Percentiles rank a stretch among this genome's conserved stretches.
These are phyloP conservation scores for Cryptococcus sp. DNA, from an alignment of 1,284 basidiomycete genomes.

Conservation along the genomic window DNA sequence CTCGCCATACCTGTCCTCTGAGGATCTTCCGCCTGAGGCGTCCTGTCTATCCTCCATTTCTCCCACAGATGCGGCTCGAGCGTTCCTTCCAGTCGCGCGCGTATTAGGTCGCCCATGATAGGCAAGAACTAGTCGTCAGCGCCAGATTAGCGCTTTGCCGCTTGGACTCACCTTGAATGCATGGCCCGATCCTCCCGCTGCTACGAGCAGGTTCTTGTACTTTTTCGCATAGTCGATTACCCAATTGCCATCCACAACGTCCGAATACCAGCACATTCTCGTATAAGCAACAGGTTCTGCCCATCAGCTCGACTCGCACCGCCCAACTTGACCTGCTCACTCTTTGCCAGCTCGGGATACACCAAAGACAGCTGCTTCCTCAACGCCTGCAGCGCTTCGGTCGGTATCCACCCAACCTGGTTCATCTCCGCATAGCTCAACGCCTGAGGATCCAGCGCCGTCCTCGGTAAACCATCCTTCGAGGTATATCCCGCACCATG, in stretches of 20 bases:
- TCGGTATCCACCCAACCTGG: slow-evolving; percentile 4
- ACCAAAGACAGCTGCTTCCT: slow-evolving; percentile 28
- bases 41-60: slow-evolving; percentile 53
- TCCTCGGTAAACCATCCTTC: slow-evolving; percentile 35
- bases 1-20: slow-evolving; percentile 37
- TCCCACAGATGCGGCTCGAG: slow-evolving; percentile 52
- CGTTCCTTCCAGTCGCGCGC: slow-evolving; percentile 62
- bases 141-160: slow-evolving; percentile 35
- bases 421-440: slow-evolving; percentile 1
- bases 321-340: slow-evolving; percentile 11
- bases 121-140: slow-evolving; percentile 65
- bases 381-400: slow-evolving; percentile 12
- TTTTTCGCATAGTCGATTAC: slow-evolving; percentile 49
- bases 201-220: slow-evolving; percentile 46
- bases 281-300: slow-evolving; percentile 4
- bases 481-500: slow-evolving; percentile 47
- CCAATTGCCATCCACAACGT: slow-evolving; percentile 49
- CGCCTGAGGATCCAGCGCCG: slow-evolving; percentile 22
- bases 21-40: slow-evolving; percentile 12
- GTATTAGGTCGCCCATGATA: slow-evolving; percentile 68
- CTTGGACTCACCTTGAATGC: slow-evolving; percentile 1
- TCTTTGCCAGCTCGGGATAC: slow-evolving; percentile 43
- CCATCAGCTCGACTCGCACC: neutral
- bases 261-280: slow-evolving; percentile 40
- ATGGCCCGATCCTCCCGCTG: slow-evolving; percentile 41